Conservation (phyloP, 2,329 filamentous ascomycete genomes). For the Fusarium protoensiforme region DNA sequence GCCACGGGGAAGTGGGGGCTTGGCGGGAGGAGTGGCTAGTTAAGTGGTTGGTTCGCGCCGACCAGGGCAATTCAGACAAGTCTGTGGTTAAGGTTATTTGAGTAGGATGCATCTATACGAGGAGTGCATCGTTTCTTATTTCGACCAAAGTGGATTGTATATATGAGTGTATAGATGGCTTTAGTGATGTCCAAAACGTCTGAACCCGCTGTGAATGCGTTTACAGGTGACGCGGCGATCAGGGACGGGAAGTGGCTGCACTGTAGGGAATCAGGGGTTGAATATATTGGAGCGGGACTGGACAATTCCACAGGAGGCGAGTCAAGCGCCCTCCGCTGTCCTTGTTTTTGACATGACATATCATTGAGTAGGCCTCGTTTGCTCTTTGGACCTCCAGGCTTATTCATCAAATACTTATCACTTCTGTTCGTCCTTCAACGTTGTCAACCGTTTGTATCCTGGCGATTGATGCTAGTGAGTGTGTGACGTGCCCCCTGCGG, state of each 20-base stretch:
- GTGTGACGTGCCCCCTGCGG: not conserved
- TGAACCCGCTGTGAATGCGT: not conserved
- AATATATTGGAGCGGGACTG: not conserved
- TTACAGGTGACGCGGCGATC: not conserved
- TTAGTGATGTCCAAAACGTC: not conserved
- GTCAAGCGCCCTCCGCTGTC: not conserved
- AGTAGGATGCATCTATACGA: not conserved
- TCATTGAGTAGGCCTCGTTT: not conserved
- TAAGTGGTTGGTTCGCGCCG: not conserved
- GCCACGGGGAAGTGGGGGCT: conserved; percentile 23
- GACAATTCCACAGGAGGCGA: not conserved
- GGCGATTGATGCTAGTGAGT: not conserved
- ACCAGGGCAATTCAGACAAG: not conserved
- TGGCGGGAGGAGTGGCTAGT: not conserved
- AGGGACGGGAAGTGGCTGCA: not conserved
- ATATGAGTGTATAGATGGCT: not conserved
- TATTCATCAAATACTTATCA: not conserved
- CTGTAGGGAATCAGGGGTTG: not conserved
- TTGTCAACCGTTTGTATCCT: not conserved
- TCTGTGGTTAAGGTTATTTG: not conserved
- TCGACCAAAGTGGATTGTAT: not conserved
- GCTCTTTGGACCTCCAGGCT: not conserved
- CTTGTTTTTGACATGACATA: not conserved
- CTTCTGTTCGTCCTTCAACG: not conserved
- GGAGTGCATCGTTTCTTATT: not conserved